Conservation (phyloP, 2,329 filamentous ascomycete genomes). For the Xylaria arbuscula region DNA sequence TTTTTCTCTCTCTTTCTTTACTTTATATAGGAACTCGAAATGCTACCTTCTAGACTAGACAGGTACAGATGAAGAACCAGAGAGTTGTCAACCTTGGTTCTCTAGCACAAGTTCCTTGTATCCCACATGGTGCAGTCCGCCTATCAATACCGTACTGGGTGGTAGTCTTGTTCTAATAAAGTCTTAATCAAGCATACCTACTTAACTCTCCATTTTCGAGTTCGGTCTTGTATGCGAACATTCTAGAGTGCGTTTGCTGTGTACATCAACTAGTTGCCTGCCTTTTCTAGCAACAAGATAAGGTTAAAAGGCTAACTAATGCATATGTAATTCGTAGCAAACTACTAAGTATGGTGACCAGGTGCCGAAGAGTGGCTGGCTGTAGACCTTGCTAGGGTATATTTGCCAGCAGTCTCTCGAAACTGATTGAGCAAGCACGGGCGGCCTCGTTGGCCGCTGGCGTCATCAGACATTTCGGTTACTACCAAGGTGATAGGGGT, state of each 20-base stretch:
- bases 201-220: neutral
- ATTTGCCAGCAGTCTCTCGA: neutral
- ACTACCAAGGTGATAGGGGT: neutral
- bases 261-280: neutral
- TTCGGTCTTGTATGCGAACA: neutral
- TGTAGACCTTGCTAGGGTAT: slow-evolving; percentile 2
- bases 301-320: neutral
- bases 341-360: neutral
- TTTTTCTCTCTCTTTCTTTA: too few relatives aligned
- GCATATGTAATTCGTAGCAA: neutral
- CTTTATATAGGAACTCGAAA: neutral
- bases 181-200: neutral
- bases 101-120: neutral
- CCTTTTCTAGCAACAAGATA: slow-evolving; percentile 4
- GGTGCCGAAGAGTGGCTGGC: neutral
- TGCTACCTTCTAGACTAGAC: neutral
- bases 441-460: neutral
- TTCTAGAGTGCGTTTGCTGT: neutral
- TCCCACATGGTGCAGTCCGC: slow-evolving; percentile 12
- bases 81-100: neutral
- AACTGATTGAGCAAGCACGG: neutral
- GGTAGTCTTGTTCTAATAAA: too few relatives aligned
- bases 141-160: neutral
- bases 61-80: neutral
- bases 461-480: neutral